Conservation (phyloP, 305 asterid species). For the Fraxinus albicans region DNA sequence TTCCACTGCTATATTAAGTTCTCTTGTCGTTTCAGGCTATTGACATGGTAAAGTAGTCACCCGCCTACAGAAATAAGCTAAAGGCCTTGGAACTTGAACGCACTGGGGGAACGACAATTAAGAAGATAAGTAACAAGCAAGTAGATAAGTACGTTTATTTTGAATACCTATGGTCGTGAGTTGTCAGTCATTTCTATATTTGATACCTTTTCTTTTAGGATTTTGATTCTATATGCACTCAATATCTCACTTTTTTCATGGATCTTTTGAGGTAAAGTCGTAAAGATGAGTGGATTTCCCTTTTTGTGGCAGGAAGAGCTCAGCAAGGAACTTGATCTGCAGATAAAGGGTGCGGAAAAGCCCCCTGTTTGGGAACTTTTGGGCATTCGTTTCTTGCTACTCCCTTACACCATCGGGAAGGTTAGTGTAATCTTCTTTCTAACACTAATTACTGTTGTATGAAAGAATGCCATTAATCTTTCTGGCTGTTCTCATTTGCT, state of each 20-base stretch:
- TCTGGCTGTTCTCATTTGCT: slow-evolving; percentile 4
- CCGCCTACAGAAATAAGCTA: slow-evolving; percentile 88
- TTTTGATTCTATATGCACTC: slow-evolving; percentile 12
- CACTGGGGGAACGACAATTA: slow-evolving; percentile 73
- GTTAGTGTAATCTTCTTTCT: slow-evolving; percentile 28
- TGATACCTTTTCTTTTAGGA: not conserved
- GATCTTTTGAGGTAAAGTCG: slow-evolving; percentile 11
- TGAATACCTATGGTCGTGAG: slow-evolving; percentile 5
- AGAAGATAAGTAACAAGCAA: slow-evolving; percentile 79
- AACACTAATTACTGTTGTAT: not conserved
- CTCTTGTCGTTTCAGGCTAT: slow-evolving; percentile 60
- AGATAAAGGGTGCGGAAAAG: slow-evolving; percentile 86
- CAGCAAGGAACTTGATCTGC: slow-evolving; percentile 87
- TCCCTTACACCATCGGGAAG: slow-evolving; percentile 84
- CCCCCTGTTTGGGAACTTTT: slow-evolving; percentile 89
- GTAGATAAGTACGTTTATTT: slow-evolving; percentile 58
- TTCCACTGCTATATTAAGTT: slow-evolving; percentile 18
- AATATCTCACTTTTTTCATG: slow-evolving; percentile 1
- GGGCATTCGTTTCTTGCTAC: slow-evolving; percentile 70
- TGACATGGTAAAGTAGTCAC: slow-evolving; percentile 95
- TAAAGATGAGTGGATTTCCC: not conserved
- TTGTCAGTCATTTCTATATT: slow-evolving; percentile 12
- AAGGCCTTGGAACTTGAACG: slow-evolving; percentile 92
- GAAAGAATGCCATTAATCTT: slow-evolving; percentile 20
- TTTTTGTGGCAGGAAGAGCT: slow-evolving; percentile 68